Conservation (phyloP, 352 stramenopile species). For the Nannochloropsis limnetica region DNA sequence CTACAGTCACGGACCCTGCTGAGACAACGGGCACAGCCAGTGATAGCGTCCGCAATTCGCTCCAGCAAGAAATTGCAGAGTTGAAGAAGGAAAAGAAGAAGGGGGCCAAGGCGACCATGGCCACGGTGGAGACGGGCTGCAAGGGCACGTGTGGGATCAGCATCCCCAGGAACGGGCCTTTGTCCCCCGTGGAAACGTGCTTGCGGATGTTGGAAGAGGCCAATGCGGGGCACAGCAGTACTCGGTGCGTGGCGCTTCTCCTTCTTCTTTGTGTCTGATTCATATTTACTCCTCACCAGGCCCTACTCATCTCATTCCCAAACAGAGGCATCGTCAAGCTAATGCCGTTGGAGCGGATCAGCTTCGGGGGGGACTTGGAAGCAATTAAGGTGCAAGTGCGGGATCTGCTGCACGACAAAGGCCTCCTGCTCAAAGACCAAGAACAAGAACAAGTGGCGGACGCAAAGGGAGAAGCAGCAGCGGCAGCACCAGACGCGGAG, state of each 20-base stretch:
- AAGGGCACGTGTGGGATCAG: constrained; percentile 14
- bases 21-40: neutral
- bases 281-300: neutral
- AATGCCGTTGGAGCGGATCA: constrained; percentile 10
- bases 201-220: neutral
- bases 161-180: neutral
- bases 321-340: constrained; percentile 23
- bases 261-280: neutral
- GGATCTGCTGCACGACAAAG: constrained; percentile 16
- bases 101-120: constrained; percentile 18
- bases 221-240: constrained; percentile 8
- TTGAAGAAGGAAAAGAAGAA: neutral
- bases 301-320: neutral
- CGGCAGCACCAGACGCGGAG: neutral
- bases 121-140: neutral
- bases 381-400: neutral
- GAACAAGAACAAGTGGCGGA: neutral
- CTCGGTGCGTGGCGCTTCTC: neutral
- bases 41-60: neutral
- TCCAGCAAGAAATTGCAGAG: neutral
- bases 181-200: constrained; percentile 12
- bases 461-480: neutral
- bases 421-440: neutral
- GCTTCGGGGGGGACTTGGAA: constrained; percentile 16
- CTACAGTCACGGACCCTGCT: neutral